Evolutionary conservation across 352 stramenopile species (phyloP).

Genomic region (Pythium dissimile): DNA sequence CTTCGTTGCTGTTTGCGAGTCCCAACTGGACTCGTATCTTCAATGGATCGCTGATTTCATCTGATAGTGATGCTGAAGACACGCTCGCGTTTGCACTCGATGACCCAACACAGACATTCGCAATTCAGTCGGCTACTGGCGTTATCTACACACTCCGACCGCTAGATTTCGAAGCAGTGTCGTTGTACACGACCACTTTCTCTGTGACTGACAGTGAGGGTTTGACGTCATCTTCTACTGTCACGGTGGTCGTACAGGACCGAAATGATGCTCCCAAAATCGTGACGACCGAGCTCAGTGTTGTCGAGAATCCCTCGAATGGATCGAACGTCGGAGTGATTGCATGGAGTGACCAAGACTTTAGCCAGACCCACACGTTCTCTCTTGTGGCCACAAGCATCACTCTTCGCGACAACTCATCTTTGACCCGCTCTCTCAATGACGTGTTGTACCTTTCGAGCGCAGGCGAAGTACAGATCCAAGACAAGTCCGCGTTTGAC

Average conservation of each 20-base stretch:
- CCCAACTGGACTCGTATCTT: conserved; percentile 1
- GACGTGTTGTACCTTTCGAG: conserved; percentile 5
- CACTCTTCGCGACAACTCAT: conserved; percentile 10
- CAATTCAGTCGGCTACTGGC: conserved; percentile 11
- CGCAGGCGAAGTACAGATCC: conserved; percentile 12
- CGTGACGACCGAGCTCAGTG: neutral
- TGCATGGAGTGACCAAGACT: conserved; percentile 17
- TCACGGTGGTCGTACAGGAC: conserved; percentile 24
- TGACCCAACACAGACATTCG: conserved; percentile 16
- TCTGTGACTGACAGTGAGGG: conserved; percentile 13
- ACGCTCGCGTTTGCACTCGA: conserved; percentile 7
- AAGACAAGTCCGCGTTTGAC: conserved; percentile 15
- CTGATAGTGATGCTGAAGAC: conserved; percentile 20
- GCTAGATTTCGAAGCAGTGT: conserved; percentile 18
- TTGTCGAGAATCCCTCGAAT: conserved; percentile 16
- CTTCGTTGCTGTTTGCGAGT: neutral
- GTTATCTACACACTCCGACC: conserved; percentile 6
- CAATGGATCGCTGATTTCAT: conserved; percentile 11
- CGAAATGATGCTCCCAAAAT: conserved; percentile 26
- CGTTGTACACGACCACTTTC: conserved; percentile 16
- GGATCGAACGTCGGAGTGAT: conserved; percentile 12
- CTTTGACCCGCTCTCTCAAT: neutral
- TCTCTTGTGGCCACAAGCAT: conserved; percentile 10
- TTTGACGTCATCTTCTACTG: neutral
- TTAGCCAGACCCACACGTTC: conserved; percentile 10